A percentile compares a stretch with the other conserved stretches of the same genome.
Conservation (phyloP, 805 yeast genomes). For the Cyberlindnera petersonii region DNA sequence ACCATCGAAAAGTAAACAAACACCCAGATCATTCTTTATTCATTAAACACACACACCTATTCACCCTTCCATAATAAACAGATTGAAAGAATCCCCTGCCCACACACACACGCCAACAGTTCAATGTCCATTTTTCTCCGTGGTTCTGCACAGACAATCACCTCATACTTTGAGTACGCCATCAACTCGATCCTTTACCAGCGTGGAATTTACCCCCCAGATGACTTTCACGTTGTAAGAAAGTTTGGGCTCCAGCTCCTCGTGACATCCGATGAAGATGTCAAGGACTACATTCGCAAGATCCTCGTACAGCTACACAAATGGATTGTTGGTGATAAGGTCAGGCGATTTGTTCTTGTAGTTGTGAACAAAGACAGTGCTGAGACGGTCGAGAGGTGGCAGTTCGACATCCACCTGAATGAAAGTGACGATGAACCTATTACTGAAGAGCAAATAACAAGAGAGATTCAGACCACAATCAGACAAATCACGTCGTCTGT, state of each 20-base stretch:
- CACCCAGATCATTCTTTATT: no score
- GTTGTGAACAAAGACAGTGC: constrained; percentile 65
- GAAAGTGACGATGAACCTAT: constrained; percentile 7
- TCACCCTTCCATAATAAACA: no score
- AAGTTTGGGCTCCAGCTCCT: constrained; percentile 78
- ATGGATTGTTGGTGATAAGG: constrained; percentile 71
- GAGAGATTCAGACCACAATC: constrained; percentile 78
- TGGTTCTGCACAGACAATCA: constrained; percentile 74
- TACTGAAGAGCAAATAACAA: constrained; percentile 49
- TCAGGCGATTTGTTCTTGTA: constrained; percentile 66
- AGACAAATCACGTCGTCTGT: constrained; percentile 88
- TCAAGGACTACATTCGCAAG: constrained; percentile 59
- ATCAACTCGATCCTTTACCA: constrained; percentile 82
- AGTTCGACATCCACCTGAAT: constrained; percentile 48
- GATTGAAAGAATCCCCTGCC: background rate
- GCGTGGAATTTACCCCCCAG: constrained; percentile 84
- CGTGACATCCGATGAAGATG: constrained; percentile 70
- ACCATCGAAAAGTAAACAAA: no score
- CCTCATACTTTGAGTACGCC: constrained; percentile 81
- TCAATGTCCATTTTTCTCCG: constrained; percentile 32
- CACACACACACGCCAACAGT: constrained; percentile 4
- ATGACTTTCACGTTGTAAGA: constrained; percentile 71
- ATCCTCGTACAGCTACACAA: constrained; percentile 65
- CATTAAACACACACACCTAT: no score
- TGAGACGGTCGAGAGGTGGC: constrained; percentile 82